These are phyloP conservation scores for Heterobasidion parviporum DNA, from an alignment of 1,284 basidiomycete genomes.

Conservation along the genomic window DNA sequence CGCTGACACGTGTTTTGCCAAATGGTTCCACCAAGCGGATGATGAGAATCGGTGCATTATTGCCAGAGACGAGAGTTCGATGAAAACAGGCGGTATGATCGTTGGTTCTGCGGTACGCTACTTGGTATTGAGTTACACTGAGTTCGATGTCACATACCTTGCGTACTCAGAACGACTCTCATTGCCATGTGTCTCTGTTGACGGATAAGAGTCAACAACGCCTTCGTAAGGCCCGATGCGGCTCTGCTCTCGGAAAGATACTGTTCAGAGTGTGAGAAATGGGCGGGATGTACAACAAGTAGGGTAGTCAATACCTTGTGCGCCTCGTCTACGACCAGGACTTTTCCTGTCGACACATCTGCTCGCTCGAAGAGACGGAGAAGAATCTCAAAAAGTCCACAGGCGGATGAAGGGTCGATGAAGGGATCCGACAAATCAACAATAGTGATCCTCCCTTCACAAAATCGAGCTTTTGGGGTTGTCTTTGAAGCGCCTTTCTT, in stretches of 20 bases:
- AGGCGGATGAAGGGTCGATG: slow-evolving; percentile 57
- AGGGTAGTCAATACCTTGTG: slow-evolving; percentile 44
- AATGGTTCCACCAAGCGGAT: slow-evolving; percentile 63
- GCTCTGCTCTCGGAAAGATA: slow-evolving; percentile 44
- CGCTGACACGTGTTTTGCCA: slow-evolving; percentile 58
- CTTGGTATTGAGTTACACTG: slow-evolving; percentile 1
- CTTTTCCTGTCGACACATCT: slow-evolving; percentile 54
- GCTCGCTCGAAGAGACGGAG: slow-evolving; percentile 58
- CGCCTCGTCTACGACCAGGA: slow-evolving; percentile 66
- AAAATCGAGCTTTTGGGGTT: slow-evolving; percentile 29
- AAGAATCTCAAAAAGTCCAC: slow-evolving; percentile 63
- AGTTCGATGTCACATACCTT: slow-evolving; percentile 32
- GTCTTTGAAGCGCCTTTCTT: slow-evolving; percentile 2
- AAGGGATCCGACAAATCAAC: slow-evolving; percentile 68
- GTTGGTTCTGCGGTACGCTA: slow-evolving; percentile 49
- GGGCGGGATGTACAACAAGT: not conserved
- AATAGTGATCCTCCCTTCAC: slow-evolving; percentile 48
- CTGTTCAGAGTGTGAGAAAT: slow-evolving; percentile 22
- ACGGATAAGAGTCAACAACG: slow-evolving; percentile 50
- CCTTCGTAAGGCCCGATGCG: slow-evolving; percentile 46
- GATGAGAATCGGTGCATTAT: slow-evolving; percentile 69
- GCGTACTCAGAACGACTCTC: slow-evolving; percentile 66
- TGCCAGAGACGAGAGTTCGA: slow-evolving; percentile 59
- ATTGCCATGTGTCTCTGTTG: slow-evolving; percentile 68
- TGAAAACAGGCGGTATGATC: slow-evolving; percentile 55